Base-by-base conservation (phyloP, 2,329 filamentous ascomycete genomes). In the Sclerotiophoma versabilis region DNA sequence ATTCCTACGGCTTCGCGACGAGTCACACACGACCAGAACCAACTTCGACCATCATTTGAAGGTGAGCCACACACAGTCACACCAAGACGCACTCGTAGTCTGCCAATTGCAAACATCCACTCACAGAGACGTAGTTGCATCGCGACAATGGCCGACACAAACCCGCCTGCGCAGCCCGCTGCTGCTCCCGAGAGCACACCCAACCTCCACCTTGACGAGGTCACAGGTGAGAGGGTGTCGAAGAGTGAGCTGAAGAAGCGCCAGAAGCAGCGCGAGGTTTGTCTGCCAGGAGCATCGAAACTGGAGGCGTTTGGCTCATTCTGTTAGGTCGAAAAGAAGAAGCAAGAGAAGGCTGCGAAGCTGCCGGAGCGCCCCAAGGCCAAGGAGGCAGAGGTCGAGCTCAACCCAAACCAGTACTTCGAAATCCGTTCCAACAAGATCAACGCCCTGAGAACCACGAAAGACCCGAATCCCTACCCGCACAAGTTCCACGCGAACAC, bases 401-500 rank as follows among this genome's bases (percentile, higher is more conserved):
- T 91, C 36, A 26, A 23, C 14, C 44, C 68, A 25, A 71, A 89
- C 86, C 88, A 91, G 88, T 99, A 98, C 82, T 97, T 96, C 75
- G 95, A 99, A 80, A 96, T 98, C 74, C 90, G 49, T 4, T 96
- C 89, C 70, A 86, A 91, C 65, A 84, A 84, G 64, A 87, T 96
- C 80, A 88, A 90, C 76, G 88, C 89, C 69, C 84, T 93, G 60
- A 85, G 88, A 69, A 81, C 88, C 71, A 86, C 85, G 71, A 87
- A 89, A 80, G 80, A 87, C 55, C 90, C 90, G 33, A 90, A 93
- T 72, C 91, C 91, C 4, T 76, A 97, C 78, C 95, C 95, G 7
- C 93, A 99, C 88, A 89, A 89, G 83, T 98, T 96, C 84, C 82
- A 93, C 53, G 87, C 91, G 74, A 90, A 88, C 76, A 92, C 92